phyloP scores from a whole-genome alignment of 495 filamentous ascomycete species.

The Podospora didyma region DNA sequence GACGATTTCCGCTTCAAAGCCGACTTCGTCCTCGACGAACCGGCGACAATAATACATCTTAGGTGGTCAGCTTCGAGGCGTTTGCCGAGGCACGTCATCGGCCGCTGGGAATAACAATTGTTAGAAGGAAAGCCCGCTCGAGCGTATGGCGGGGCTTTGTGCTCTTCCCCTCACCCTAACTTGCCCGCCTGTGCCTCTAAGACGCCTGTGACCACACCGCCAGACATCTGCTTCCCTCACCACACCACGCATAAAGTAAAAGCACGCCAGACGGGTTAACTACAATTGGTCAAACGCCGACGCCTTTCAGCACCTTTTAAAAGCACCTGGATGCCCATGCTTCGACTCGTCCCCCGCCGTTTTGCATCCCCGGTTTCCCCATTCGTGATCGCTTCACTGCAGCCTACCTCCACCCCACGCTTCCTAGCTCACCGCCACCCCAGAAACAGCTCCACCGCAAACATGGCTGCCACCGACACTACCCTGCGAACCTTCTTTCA shows the following conservation, averaged over 20 bases:
- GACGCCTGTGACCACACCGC: no score
- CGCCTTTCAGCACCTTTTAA: background rate
- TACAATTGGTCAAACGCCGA: background rate
- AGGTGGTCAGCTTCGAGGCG: background rate
- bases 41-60: background rate
- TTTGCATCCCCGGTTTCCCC: background rate
- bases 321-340: background rate
- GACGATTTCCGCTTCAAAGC: background rate
- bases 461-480: conserved; percentile 49
- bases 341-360: background rate
- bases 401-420: background rate
- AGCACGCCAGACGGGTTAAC: no score
- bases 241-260: no score
- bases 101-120: background rate
- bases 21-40: background rate
- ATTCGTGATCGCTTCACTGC: background rate
- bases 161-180: no score
- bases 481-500: conserved; percentile 77
- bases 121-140: background rate
- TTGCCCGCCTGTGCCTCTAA: no score
- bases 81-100: conserved; percentile 14
- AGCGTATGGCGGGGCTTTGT: no score
- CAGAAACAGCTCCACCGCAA: conserved; percentile 13
- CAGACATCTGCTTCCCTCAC: no score
- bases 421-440: background rate